Conservation (phyloP, 2,329 filamentous ascomycete species). For the Amauroascus verrucosus region DNA sequence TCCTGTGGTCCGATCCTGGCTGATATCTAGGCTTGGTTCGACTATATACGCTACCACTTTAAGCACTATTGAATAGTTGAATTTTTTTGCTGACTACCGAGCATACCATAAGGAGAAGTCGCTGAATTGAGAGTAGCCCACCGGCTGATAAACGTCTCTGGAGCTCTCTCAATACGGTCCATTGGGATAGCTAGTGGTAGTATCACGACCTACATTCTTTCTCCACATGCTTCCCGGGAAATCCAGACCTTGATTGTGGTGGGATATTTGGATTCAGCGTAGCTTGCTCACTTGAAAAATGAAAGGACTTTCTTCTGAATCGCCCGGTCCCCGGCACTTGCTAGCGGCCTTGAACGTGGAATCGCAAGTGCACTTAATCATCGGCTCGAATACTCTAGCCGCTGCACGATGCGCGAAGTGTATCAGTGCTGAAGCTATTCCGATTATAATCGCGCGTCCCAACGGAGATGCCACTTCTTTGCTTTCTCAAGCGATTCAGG, state of each 20-base stretch:
- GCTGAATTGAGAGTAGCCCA: too few relatives aligned
- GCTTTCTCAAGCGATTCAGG: conserved; percentile 37
- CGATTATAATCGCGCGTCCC: conserved; percentile 65
- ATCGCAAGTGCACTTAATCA: conserved; percentile 60
- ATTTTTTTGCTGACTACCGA: too few relatives aligned
- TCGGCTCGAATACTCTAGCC: conserved; percentile 82
- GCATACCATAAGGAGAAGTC: too few relatives aligned
- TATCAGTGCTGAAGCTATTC: conserved; percentile 67
- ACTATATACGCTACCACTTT: not conserved
- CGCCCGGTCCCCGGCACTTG: conserved; percentile 17
- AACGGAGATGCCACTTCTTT: conserved; percentile 51
- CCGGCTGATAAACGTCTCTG: not conserved
- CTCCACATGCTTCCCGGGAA: not conserved
- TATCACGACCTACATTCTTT: not conserved
- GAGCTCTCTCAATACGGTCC: not conserved
- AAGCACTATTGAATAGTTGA: too few relatives aligned
- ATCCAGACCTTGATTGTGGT: not conserved
- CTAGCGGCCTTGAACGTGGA: conserved; percentile 34
- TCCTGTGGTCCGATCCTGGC: not conserved
- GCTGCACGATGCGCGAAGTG: conserved; percentile 71
- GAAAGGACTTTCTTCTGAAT: not conserved
- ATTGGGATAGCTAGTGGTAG: not conserved
- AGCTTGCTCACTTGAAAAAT: not conserved
- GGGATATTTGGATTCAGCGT: not conserved
- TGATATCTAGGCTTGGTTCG: not conserved